These are phyloP conservation scores for Aegilops sharonensis DNA, from an alignment of 176 grass and related monocot species.

Conservation along the genomic window DNA sequence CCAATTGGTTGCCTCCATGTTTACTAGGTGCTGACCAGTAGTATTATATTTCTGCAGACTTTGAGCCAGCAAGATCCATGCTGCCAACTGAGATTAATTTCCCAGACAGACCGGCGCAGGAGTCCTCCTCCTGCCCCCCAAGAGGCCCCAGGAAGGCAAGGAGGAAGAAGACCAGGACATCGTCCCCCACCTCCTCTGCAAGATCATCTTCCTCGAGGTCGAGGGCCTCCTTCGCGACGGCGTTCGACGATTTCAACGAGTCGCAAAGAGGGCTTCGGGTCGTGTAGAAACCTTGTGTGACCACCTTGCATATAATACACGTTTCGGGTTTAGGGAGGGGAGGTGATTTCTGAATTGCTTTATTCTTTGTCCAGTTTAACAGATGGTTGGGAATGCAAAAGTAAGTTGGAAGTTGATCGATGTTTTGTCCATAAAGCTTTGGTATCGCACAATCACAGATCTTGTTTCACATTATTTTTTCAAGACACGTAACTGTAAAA, in stretches of 20 bases:
- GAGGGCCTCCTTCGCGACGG: conserved; percentile 63
- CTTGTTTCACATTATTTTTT: neutral
- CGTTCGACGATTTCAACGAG: conserved; percentile 56
- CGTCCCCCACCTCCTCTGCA: conserved; percentile 53
- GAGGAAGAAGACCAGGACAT: conserved; percentile 51
- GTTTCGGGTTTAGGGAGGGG: conserved; percentile 41
- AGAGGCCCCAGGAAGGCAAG: conserved; percentile 57
- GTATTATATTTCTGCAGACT: conserved; percentile 50
- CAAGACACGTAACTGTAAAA: neutral
- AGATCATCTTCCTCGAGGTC: conserved; percentile 80
- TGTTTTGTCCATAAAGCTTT: conserved; percentile 22
- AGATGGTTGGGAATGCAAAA: conserved; percentile 30
- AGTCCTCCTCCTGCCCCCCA: conserved; percentile 31
- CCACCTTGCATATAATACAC: conserved; percentile 28
- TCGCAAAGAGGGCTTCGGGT: conserved; percentile 43
- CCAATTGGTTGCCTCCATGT: conserved; percentile 33
- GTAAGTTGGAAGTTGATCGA: conserved; percentile 11
- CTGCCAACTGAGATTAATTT: conserved; percentile 59
- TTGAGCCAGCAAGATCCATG: conserved; percentile 72
- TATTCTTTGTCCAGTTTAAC: conserved; percentile 23
- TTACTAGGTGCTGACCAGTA: neutral
- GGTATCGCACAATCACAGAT: neutral
- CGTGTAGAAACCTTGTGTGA: conserved; percentile 18
- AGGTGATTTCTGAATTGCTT: conserved; percentile 35
- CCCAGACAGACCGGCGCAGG: conserved; percentile 35